Evolutionary conservation across 139 green algal genomes (phyloP).

Genomic region (Monoraphidium neglectum): DNA sequence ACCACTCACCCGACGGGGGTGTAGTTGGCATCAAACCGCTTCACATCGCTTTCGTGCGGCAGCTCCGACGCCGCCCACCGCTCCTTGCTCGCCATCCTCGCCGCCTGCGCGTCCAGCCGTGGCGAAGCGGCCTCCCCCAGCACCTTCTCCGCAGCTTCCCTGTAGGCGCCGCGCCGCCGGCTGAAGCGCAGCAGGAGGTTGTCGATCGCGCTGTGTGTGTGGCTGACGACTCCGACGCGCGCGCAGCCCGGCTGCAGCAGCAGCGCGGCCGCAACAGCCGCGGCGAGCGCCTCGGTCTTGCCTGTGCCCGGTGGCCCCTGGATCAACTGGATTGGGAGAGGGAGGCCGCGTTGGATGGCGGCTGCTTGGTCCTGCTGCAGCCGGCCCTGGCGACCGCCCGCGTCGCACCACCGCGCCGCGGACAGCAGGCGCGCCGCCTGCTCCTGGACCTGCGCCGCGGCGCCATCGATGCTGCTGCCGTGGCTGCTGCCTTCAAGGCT

Average conservation of each 20-base stretch:
- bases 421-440: not conserved
- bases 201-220: conserved; percentile 22
- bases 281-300: conserved; percentile 30
- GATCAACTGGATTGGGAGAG: not conserved
- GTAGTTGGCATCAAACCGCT: not conserved
- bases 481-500: not conserved
- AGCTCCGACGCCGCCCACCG: too few relatives aligned
- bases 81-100: too few relatives aligned
- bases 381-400: not conserved
- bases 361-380: conserved; percentile 10
- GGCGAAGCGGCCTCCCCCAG: too few relatives aligned
- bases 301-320: conserved; percentile 5
- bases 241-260: conserved; percentile 12
- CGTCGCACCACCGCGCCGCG: conserved; percentile 6
- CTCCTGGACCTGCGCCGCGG: not conserved
- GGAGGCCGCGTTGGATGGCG: not conserved
- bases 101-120: too few relatives aligned
- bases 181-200: conserved; percentile 1
- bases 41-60: not conserved
- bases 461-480: not conserved
- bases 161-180: too few relatives aligned
- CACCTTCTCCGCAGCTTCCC: too few relatives aligned
- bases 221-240: conserved; percentile 7
- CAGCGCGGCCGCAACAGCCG: not conserved
- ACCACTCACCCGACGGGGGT: not conserved